Evolutionary conservation across 345 rosid species (phyloP).

Genomic region (Ricinus communis): DNA sequence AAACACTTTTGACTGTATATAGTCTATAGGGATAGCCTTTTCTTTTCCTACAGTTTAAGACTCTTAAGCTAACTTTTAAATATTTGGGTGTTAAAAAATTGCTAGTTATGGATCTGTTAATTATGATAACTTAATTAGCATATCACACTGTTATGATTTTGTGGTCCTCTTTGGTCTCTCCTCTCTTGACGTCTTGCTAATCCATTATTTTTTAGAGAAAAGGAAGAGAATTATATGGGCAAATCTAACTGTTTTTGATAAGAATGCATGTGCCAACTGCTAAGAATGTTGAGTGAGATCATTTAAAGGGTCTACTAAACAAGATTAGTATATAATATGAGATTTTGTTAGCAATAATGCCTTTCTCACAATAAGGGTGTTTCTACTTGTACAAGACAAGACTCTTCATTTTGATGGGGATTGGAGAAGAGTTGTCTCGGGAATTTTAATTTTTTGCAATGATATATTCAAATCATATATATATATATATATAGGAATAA

Average conservation of each 20-base stretch:
- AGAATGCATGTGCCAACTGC: slow-evolving; percentile 15
- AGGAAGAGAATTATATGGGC: not conserved
- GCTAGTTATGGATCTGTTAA: slow-evolving; percentile 10
- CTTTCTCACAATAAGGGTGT: no score
- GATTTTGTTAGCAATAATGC: not conserved
- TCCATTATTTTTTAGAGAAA: not conserved
- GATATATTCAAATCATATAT: no score
- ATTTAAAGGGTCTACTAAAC: slow-evolving; percentile 11
- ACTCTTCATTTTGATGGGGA: no score
- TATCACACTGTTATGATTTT: slow-evolving; percentile 56
- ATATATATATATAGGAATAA: no score
- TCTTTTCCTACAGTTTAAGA: slow-evolving; percentile 36
- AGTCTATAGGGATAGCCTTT: slow-evolving; percentile 45
- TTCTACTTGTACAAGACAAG: no score
- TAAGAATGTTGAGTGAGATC: not conserved
- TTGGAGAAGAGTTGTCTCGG: no score
- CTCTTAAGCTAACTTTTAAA: slow-evolving; percentile 27
- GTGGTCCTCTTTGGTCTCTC: slow-evolving; percentile 45
- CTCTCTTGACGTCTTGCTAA: not conserved
- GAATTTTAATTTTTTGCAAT: no score
- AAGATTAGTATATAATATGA: slow-evolving; percentile 5
- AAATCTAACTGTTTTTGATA: not conserved
- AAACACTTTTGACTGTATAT: slow-evolving; percentile 31
- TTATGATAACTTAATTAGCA: slow-evolving; percentile 44
- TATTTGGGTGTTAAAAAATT: slow-evolving; percentile 11